phyloP scores from a whole-genome alignment of 2,329 filamentous ascomycete genomes.

The Torrubiella hemipterigena region DNA sequence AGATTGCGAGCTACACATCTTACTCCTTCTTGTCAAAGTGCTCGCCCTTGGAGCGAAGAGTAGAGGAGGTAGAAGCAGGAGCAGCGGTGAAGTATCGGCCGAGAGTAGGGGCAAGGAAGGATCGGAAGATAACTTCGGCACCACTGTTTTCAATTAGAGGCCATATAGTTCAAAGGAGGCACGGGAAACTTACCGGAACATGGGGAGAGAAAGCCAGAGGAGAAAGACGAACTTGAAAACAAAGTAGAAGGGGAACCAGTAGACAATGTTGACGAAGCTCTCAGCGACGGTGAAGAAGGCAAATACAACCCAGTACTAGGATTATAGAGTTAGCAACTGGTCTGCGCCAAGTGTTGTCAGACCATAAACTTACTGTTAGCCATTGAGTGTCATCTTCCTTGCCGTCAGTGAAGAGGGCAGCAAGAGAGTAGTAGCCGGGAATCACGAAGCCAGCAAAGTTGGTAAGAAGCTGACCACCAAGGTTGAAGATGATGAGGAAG shows the following conservation, averaged over 20 bases:
- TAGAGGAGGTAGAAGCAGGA: conserved; percentile 68
- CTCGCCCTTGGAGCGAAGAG: conserved; percentile 81
- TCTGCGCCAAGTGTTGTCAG: conserved; percentile 1
- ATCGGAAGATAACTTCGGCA: conserved; percentile 93
- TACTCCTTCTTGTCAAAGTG: conserved; percentile 60
- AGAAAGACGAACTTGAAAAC: conserved; percentile 98
- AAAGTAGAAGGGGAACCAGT: conserved; percentile 99
- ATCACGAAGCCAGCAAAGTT: conserved; percentile 77
- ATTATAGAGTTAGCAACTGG: conserved; percentile 19
- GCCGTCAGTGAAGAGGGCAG: conserved; percentile 58
- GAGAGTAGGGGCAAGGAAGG: conserved; percentile 83
- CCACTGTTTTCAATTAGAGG: conserved; percentile 44
- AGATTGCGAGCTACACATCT: conserved; percentile 12
- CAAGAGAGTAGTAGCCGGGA: conserved; percentile 73
- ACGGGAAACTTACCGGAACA: conserved; percentile 63
- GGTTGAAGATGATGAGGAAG: conserved; percentile 87
- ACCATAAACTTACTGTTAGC: conserved; percentile 47
- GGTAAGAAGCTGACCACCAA: conserved; percentile 76
- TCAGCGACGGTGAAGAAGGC: conserved; percentile 73
- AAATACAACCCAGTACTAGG: conserved; percentile 82
- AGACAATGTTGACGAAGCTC: conserved; percentile 72
- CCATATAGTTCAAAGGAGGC: neutral
- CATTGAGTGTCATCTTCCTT: conserved; percentile 76
- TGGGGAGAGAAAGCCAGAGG: conserved; percentile 93
- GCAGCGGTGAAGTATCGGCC: conserved; percentile 75